A percentile compares a stretch with the other conserved stretches of the same genome.
Conservation (phyloP, 148 eudicot genomes). For the Rhododendron molle region DNA sequence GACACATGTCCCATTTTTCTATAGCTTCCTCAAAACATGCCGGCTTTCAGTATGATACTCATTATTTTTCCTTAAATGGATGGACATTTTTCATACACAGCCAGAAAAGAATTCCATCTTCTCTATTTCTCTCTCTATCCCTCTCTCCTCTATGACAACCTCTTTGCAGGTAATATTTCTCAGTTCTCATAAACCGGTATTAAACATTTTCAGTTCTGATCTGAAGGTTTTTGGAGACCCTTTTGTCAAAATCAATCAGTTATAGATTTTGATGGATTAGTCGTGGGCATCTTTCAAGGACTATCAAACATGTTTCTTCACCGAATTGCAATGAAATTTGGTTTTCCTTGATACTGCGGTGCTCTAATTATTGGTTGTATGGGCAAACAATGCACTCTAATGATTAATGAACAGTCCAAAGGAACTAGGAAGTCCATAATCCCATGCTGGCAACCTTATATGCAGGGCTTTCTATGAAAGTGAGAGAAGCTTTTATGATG, state of each 20-base stretch:
- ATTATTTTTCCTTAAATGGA: too few relatives aligned
- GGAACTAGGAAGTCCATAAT: neutral
- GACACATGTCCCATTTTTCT: too few relatives aligned
- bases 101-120: too few relatives aligned
- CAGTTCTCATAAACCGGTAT: neutral
- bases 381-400: neutral
- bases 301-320: neutral
- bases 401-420: neutral
- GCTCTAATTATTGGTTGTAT: neutral
- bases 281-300: neutral
- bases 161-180: too few relatives aligned
- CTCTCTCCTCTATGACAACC: too few relatives aligned
- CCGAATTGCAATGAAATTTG: neutral
- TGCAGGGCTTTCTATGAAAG: neutral
- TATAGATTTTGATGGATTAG: neutral
- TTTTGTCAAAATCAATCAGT: neutral
- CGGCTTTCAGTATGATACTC: too few relatives aligned
- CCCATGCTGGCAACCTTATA: neutral
- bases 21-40: too few relatives aligned
- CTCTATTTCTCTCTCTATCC: too few relatives aligned
- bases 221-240: neutral
- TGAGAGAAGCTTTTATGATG: neutral
- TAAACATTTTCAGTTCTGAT: neutral
- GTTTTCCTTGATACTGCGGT: neutral
- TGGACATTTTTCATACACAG: too few relatives aligned